A percentile compares a stretch with the other conserved stretches of the same genome.
phyloP scores from a whole-genome alignment of 257 asterid genomes.

The Gentiana macrophylla region DNA sequence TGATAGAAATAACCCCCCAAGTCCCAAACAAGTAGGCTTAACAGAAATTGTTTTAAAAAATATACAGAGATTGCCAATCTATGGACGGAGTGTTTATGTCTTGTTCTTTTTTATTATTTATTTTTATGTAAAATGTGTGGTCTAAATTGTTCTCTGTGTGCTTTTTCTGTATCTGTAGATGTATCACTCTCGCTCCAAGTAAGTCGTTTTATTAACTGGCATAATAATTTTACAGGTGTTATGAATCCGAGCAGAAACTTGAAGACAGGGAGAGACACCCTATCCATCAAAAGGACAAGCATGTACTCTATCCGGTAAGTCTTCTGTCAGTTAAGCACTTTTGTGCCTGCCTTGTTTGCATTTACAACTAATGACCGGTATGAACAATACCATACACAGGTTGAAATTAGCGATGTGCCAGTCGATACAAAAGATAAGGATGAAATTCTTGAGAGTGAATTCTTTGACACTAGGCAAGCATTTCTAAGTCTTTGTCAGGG shows the following conservation, averaged over 20 bases:
- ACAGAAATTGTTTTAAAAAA: too few species aligned
- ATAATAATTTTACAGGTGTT: conserved; percentile 44
- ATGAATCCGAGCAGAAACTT: conserved; percentile 69
- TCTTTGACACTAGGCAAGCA: conserved; percentile 98
- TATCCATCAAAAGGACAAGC: conserved; percentile 65
- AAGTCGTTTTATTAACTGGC: not conserved
- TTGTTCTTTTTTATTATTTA: too few species aligned
- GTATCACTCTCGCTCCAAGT: not conserved
- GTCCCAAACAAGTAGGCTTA: too few species aligned
- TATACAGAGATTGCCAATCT: too few species aligned
- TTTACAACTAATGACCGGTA: conserved; percentile 5
- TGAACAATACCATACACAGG: conserved; percentile 36
- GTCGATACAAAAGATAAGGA: conserved; percentile 80
- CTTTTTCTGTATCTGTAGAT: too few species aligned
- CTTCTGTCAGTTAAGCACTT: not conserved
- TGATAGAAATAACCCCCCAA: too few species aligned
- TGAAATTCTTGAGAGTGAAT: conserved; percentile 91
- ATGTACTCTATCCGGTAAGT: conserved; percentile 68
- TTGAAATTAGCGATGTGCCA: conserved; percentile 54
- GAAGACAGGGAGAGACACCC: conserved; percentile 95
- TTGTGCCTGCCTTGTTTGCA: not conserved
- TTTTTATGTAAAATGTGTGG: too few species aligned
- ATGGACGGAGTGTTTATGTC: too few species aligned
- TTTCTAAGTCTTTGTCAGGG: conserved; percentile 96
- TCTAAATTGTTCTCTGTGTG: too few species aligned